Evolutionary conservation across 192 early-diverging fungal genomes (phyloP).

Genomic region (Coemansia guatemalensis): DNA sequence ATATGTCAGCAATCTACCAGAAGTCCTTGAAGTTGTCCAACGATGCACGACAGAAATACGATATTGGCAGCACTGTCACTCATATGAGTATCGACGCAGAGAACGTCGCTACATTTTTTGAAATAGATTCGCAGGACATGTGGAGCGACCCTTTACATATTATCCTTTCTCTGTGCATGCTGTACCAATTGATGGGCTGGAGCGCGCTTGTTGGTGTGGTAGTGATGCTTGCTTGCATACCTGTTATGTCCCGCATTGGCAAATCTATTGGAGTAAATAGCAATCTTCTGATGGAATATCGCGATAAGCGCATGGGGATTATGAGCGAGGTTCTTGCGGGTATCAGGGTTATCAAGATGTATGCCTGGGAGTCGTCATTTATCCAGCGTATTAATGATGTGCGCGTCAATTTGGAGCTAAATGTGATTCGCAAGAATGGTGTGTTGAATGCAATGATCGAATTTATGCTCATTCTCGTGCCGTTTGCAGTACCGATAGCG

Average conservation of each 20-base stretch:
- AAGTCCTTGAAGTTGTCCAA: slow-evolving; percentile 84
- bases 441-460: slow-evolving; percentile 19
- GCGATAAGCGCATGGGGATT: slow-evolving; percentile 63
- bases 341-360: slow-evolving; percentile 68
- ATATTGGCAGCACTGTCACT: slow-evolving; percentile 76
- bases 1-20: too few species aligned
- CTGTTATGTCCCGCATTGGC: slow-evolving; percentile 70
- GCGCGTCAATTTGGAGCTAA: slow-evolving; percentile 27
- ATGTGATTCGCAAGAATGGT: slow-evolving; percentile 25
- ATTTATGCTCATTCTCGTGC: slow-evolving; percentile 32
- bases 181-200: slow-evolving; percentile 79
- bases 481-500: slow-evolving; percentile 36
- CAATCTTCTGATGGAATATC: slow-evolving; percentile 78
- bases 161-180: slow-evolving; percentile 67
- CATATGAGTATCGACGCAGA: slow-evolving; percentile 73
- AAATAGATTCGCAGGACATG: slow-evolving; percentile 70
- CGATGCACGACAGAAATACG: slow-evolving; percentile 72
- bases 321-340: slow-evolving; percentile 61
- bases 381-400: slow-evolving; percentile 32
- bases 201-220: slow-evolving; percentile 82
- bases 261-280: slow-evolving; percentile 67
- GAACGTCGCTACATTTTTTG: slow-evolving; percentile 61
- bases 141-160: slow-evolving; percentile 85
- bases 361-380: slow-evolving; percentile 61
- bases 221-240: slow-evolving; percentile 81